Conservation (phyloP, 192 early-diverging fungal species). For the Backusella circina region DNA sequence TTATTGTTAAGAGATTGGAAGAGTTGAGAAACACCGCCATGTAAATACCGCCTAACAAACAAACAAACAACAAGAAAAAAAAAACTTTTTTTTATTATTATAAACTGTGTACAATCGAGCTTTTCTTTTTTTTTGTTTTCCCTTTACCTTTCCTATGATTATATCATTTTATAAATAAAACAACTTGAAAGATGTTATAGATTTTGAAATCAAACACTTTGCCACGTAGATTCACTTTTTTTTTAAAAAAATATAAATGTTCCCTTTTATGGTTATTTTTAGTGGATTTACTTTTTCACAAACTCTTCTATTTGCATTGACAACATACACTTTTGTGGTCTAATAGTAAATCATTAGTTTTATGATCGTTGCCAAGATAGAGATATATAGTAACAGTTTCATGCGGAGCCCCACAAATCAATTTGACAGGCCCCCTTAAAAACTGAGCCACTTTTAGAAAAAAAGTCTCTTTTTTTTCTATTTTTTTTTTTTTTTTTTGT, state of each 20-base stretch:
- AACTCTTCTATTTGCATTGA: not conserved
- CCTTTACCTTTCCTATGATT: not conserved
- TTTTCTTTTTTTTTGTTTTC: not conserved
- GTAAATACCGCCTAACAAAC: slow-evolving; percentile 6
- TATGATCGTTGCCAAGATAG: not conserved
- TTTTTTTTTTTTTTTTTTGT: not conserved
- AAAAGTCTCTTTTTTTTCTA: not conserved
- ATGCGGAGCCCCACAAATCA: not conserved
- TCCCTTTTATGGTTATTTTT: not conserved
- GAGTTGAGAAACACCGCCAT: slow-evolving; percentile 32
- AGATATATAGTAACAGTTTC: not conserved
- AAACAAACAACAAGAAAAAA: not conserved
- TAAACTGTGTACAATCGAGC: not conserved
- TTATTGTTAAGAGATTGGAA: slow-evolving; percentile 55
- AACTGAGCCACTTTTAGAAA: not conserved
- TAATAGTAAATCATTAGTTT: not conserved
- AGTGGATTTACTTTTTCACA: too few relatives aligned
- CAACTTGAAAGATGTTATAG: not conserved
- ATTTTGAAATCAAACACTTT: not conserved
- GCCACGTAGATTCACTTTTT: too few relatives aligned
- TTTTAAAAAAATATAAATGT: not conserved
- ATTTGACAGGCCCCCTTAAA: slow-evolving; percentile 1
- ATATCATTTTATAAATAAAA: not conserved
- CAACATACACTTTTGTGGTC: not conserved
- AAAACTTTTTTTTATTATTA: not conserved